Base-by-base conservation (phyloP, 2,329 filamentous ascomycete species). In the Diaporthe ilicicola region DNA sequence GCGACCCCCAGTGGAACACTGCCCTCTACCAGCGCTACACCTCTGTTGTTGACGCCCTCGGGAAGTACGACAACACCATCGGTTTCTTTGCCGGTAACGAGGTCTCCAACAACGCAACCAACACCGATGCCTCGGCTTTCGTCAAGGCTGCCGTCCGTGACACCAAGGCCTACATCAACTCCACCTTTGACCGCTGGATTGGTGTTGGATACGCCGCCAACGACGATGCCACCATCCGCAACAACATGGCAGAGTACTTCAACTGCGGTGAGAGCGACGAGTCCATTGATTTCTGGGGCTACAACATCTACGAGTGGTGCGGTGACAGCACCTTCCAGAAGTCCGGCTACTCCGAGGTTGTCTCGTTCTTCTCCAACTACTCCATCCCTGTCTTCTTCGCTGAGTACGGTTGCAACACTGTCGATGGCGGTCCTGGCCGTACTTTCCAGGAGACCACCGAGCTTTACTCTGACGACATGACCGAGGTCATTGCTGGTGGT, bases 301-400 rank as follows among this genome's bases (percentile, higher is more conserved):
- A 98, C 92, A 99, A 99, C 88, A 97, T 98, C 85, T 99, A 99
- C 89, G 97, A 95, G 67, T 99, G 96, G 96, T 99, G 96, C 81
- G 96, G 95, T 76, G 82, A 95, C 76, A 97, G 93, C 79, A 90
- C 86, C 77, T 96, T 92, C 85, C 79, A 86, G 44, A 79, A 87
- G 72, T 98, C 96, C 4, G 94, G 94, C 68, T 99, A 95, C 84
- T 87, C 92, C 74, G 87, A 90, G 70, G 93, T 95, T 81, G 94
- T 94, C 76, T 82, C 93, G 75, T 95, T 98, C 84, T 99, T 98
- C 86, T 82, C 86, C 72, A 90, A 92, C 80, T 99, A 96, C 88
- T 94, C 93, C 12, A 94, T 98, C 3, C 96, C 96, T 56, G 93
- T 94, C 78, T 99, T 99, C 91, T 98, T 99, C 81, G 96, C 96